Conservation (phyloP, 257 asterid species). For the Salvia miltiorrhiza region DNA sequence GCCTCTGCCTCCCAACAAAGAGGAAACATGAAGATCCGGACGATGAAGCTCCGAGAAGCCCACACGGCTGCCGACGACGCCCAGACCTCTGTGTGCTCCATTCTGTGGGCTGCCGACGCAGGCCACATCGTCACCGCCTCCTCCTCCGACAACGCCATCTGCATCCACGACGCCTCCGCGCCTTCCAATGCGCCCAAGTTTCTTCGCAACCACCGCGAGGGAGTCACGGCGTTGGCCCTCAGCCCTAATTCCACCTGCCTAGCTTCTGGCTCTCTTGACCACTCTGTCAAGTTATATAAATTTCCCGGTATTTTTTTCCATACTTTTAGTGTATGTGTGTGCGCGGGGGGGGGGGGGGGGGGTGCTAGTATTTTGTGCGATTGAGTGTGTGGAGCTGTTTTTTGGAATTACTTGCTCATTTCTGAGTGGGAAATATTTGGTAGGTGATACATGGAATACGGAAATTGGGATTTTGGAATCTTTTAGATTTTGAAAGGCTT, state of each 20-base stretch:
- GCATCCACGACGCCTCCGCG: slow-evolving; percentile 62
- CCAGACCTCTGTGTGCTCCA: slow-evolving; percentile 51
- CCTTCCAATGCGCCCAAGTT: slow-evolving; percentile 58
- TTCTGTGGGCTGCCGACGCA: slow-evolving; percentile 64
- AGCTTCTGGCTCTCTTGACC: slow-evolving; percentile 94
- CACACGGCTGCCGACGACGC: slow-evolving; percentile 46
- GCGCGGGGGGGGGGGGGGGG: too few species aligned
- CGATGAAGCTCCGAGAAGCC: slow-evolving; percentile 86
- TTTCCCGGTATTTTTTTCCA: slow-evolving; percentile 58
- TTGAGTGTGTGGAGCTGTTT: too few species aligned
- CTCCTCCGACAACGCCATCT: slow-evolving; percentile 70
- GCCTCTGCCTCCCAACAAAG: slow-evolving; percentile 16
- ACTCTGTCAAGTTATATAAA: slow-evolving; percentile 89
- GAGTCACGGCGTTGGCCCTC: slow-evolving; percentile 79
- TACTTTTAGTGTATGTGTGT: not conserved
- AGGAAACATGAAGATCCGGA: slow-evolving; percentile 70
- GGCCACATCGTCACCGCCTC: slow-evolving; percentile 80
- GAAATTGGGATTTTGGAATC: not conserved
- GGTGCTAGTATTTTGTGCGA: not conserved
- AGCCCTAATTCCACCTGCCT: slow-evolving; percentile 84
- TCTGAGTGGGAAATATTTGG: not conserved
- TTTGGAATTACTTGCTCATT: not conserved
- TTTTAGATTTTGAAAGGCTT: not conserved
- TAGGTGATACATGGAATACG: not conserved
- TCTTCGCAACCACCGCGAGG: slow-evolving; percentile 75